Evolutionary conservation across 129 eudicot genomes (phyloP), one percentile per base, ranked within the genome.

Genomic region (Calendula officinalis): DNA sequence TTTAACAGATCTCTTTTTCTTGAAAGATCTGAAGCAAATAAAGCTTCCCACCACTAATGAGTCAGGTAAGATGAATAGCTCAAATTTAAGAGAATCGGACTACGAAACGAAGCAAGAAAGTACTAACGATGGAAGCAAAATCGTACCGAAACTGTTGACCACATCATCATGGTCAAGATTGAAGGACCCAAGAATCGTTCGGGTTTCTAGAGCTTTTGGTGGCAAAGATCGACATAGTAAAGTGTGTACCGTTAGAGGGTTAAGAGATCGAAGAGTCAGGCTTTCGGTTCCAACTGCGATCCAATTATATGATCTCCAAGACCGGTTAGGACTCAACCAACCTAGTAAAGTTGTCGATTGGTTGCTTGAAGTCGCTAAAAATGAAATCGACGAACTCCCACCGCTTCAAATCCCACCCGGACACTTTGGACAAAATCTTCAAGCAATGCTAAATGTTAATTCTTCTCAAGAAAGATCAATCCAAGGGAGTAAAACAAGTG

Each of bases 141-240:
- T 35, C 14, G n/a, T 38, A 35, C 55, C 59, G 12, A 39, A 47
- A 49, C 62, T 73, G 0, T 38, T 74, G 49, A 67, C 81, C 3
- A 70, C 91, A 55, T 70, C 90, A 43, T 77, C 91, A 27, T 89
- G 97, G 97, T 82, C 97, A 35, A 76, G 84, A 69, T 60, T 86
- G 8, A 90, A 81, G 62, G 90, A 90, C 69, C 97, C 95, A 6
- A 53, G 97, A 52, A 81, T 90, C 7, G 95, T 90, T 1, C 95
- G 97, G 1, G 97, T 81, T 9, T 90, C 97, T 6, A 74, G 88
- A 32, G 85, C 91, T 0, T 86, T 74, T 52, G 95, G 97, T 38
- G 94, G 97, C 6, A 89, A 89, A 68, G 97, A 89, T 70, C 60
- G 97, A 50, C 97, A 89, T 60, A 89, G 97, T 76, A 90, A 90